Base-by-base conservation (phyloP, 2,329 filamentous ascomycete species). In the Metarhizium guizhouense region DNA sequence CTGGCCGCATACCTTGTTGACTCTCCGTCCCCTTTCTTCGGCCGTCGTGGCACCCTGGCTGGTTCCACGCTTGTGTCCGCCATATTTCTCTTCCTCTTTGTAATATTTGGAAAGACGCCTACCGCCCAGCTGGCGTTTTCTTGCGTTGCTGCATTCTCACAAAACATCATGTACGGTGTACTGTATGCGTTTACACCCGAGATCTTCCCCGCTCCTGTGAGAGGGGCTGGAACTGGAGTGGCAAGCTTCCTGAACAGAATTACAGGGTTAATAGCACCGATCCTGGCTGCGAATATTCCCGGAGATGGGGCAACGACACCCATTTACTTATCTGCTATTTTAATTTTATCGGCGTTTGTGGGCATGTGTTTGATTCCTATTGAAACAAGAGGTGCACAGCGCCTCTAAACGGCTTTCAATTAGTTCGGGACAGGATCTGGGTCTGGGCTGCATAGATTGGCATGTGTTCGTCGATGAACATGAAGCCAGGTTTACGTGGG, bases 111-210 rank as follows among this genome's bases (percentile, higher is more conserved):
- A 54, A 77, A 74, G 5, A 77, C 81, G 50, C 75, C 82, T 1
- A 68, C 72, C 43, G 73, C 75, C 57, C 84, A 88, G 71, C 78
- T 90, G 43, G 76, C 77, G 52, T 87, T 87, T 66, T 83, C 80
- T 0, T 88, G 82, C 59, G 74, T 86, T 59, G 83, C 87, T 66
- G 83, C 86, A 11, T 88, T 90, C 66, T 81, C 83, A 60, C 85
- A 88, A 69, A 88, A 88, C 65, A 85, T 88, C 70, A 87, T 87
- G 83, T 90, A 89, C 69, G 86, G 86, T 56, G 85, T 89, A 1
- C 72, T 91, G 1, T 90, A 89, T 66, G 85, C 86, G 7, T 90
- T 88, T 66, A 90, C 87, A 0, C 87, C 87, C 0, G 87, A 90
- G 64, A 82, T 90, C 32, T 90, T 91, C 70, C 86, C 87, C 0